These are phyloP conservation scores for Corymbia calophylla DNA, from an alignment of 441 rosid genomes.

Conservation along the genomic window DNA sequence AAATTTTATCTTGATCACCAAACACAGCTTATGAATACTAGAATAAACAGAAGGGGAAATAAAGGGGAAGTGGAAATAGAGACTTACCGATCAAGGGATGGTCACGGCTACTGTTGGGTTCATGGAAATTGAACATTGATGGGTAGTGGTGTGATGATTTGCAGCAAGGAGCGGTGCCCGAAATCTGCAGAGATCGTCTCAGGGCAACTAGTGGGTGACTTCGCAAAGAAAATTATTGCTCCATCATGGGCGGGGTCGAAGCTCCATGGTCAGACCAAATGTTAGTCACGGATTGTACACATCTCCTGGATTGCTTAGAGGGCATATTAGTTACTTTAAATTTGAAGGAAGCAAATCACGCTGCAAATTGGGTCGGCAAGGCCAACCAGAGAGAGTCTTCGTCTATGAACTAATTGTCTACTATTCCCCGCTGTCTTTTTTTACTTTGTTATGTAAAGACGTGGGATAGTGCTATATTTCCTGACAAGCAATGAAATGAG, in stretches of 20 bases:
- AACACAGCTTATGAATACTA: neutral
- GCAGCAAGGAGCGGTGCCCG: too few species aligned
- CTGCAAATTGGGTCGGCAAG: rapidly evolving
- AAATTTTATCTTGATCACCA: too few species aligned
- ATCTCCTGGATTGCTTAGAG: neutral
- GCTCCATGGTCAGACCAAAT: neutral
- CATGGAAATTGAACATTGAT: too few species aligned
- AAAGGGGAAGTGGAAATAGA: too few species aligned
- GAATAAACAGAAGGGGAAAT: neutral
- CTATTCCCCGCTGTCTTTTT: neutral
- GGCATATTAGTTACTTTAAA: neutral
- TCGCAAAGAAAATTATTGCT: too few species aligned
- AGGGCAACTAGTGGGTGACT: too few species aligned
- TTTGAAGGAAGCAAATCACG: rapidly evolving
- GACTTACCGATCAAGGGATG: too few species aligned
- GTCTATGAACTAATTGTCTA: neutral
- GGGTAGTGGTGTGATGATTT: too few species aligned
- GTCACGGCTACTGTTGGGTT: too few species aligned
- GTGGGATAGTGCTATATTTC: neutral
- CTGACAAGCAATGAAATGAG: too few species aligned
- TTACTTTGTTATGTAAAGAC: neutral
- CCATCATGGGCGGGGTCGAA: neutral
- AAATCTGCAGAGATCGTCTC: too few species aligned
- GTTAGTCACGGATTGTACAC: neutral
- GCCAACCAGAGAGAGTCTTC: too few species aligned